These are phyloP conservation scores for Talaromyces sp. DNA, from an alignment of 2,329 filamentous ascomycete genomes.

Conservation along the genomic window DNA sequence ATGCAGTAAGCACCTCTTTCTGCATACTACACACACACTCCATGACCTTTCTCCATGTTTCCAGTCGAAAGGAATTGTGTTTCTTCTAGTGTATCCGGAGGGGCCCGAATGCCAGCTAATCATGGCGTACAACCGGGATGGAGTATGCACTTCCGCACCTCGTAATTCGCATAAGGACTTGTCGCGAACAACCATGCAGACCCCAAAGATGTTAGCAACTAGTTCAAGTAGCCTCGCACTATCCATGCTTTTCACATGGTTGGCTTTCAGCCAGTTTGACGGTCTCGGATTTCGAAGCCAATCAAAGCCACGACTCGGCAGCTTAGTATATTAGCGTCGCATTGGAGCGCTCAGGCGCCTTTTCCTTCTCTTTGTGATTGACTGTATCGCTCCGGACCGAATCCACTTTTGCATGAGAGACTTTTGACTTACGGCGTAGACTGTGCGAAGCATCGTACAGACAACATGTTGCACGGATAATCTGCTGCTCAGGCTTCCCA, in stretches of 20 bases:
- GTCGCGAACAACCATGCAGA: not conserved
- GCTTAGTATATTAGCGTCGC: not conserved
- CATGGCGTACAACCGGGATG: not conserved
- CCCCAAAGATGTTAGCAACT: not conserved
- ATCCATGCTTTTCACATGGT: not conserved
- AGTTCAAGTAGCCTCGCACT: not conserved
- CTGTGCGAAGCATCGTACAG: not conserved
- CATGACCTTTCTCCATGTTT: not conserved
- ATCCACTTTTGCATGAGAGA: slow-evolving; percentile 4
- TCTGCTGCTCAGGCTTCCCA: not conserved
- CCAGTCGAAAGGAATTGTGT: not conserved
- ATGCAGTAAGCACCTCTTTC: not conserved
- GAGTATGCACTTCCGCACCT: not conserved
- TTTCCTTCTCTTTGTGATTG: not conserved
- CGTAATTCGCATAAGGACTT: not conserved
- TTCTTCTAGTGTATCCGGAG: not conserved
- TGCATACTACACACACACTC: not conserved
- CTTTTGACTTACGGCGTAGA: not conserved
- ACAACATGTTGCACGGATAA: not conserved
- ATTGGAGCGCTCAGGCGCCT: slow-evolving; percentile 6
- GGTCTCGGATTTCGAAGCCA: slow-evolving; percentile 2
- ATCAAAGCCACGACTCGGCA: not conserved
- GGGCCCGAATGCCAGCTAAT: not conserved
- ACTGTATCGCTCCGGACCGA: not conserved
- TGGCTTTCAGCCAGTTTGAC: not conserved